phyloP scores from a whole-genome alignment of 2,329 filamentous ascomycete genomes.

The Ascomycota sp. region DNA sequence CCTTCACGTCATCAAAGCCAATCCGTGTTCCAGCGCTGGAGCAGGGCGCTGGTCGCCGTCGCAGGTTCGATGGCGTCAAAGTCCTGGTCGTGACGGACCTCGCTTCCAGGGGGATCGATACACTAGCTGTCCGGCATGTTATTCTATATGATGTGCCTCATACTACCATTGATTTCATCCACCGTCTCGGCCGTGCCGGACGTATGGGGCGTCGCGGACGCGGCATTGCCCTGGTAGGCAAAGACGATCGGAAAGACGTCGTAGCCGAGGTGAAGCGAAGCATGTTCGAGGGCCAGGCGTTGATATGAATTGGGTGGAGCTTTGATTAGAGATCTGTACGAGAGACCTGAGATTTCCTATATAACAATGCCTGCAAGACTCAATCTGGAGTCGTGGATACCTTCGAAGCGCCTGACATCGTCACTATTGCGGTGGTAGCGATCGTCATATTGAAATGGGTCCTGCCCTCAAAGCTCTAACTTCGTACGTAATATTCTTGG shows the following conservation, averaged over 20 bases:
- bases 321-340: neutral
- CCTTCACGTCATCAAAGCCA: conserved; percentile 42
- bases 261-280: conserved; percentile 81
- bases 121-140: conserved; percentile 73
- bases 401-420: no score
- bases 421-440: no score
- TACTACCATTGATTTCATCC: conserved; percentile 94
- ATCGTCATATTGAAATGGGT: no score
- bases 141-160: conserved; percentile 96
- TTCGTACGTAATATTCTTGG: no score
- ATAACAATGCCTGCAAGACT: neutral
- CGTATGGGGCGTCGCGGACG: conserved; percentile 81
- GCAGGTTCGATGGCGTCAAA: conserved; percentile 45
- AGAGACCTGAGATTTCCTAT: neutral
- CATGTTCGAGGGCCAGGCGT: conserved; percentile 63
- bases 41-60: conserved; percentile 7
- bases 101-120: conserved; percentile 85
- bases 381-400: no score
- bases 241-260: conserved; percentile 72
- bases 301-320: conserved; percentile 25
- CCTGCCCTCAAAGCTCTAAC: no score
- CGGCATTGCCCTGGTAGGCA: conserved; percentile 78
- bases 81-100: conserved; percentile 90
- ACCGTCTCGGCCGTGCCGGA: conserved; percentile 77
- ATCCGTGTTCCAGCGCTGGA: conserved; percentile 12